Conservation (phyloP, 805 yeast genomes). For the Hanseniaspora meyeri region DNA sequence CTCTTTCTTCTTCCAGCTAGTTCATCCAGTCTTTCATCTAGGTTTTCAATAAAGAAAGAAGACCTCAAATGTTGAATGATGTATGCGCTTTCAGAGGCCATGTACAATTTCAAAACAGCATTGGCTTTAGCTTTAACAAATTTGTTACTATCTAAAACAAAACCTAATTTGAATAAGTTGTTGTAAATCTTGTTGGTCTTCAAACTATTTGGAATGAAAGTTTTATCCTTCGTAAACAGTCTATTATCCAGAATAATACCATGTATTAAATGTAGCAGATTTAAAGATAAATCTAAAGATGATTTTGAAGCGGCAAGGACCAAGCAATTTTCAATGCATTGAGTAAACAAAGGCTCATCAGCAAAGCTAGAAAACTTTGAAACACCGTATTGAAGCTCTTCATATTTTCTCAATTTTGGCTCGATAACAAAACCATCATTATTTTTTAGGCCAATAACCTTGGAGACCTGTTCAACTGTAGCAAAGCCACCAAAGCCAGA, state of each 20-base stretch:
- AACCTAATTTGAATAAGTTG: conserved; percentile 41
- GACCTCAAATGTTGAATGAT: not conserved
- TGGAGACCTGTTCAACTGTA: not conserved
- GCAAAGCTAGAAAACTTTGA: conserved; percentile 38
- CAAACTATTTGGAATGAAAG: conserved; percentile 34
- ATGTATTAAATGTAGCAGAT: conserved; percentile 55
- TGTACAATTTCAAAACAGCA: conserved; percentile 28
- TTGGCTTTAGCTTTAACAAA: conserved; percentile 44
- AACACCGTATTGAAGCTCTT: conserved; percentile 26
- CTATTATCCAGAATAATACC: conserved; percentile 48
- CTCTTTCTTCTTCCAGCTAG: conserved; percentile 35
- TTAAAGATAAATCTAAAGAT: conserved; percentile 45
- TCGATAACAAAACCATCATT: conserved; percentile 35
- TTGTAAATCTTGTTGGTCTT: conserved; percentile 38
- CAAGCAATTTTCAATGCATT: conserved; percentile 45
- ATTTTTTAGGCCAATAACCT: conserved; percentile 14
- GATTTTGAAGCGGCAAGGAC: conserved; percentile 39
- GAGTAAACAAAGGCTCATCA: conserved; percentile 42
- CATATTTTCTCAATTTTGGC: conserved; percentile 33
- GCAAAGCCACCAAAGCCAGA: conserved; percentile 28
- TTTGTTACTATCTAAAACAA: conserved; percentile 37
- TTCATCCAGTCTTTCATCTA: conserved; percentile 24
- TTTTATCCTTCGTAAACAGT: conserved; percentile 28
- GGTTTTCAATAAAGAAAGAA: not conserved
- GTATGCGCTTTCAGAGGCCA: not conserved